Evolutionary conservation across 352 stramenopile species (phyloP).

Genomic region (Globisporangium irregulare): DNA sequence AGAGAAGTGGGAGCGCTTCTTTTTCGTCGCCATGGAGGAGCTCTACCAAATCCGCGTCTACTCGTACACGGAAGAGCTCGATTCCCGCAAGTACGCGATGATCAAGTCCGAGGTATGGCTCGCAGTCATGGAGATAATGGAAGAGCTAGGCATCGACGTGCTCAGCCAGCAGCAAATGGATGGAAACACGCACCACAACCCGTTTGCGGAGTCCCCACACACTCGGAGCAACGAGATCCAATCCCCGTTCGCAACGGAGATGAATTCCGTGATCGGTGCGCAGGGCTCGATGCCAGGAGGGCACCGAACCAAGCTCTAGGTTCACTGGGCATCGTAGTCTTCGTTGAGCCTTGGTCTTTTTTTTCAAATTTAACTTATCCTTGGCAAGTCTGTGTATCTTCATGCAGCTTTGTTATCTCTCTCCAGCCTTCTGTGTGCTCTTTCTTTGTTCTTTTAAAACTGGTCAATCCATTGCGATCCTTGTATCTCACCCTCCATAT

Average conservation of each 20-base stretch:
- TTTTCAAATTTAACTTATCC: slow-evolving; percentile 15
- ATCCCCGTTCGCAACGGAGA: slow-evolving; percentile 51
- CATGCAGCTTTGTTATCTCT: background rate
- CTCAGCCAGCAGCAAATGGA: slow-evolving; percentile 28
- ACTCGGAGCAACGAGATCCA: slow-evolving; percentile 25
- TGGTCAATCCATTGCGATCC: slow-evolving; percentile 20
- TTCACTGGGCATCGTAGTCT: background rate
- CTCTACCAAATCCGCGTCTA: slow-evolving; percentile 83
- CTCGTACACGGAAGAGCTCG: slow-evolving; percentile 85
- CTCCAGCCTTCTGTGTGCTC: background rate
- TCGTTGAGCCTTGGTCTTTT: background rate
- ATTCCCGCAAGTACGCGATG: slow-evolving; percentile 86
- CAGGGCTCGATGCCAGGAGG: slow-evolving; percentile 22
- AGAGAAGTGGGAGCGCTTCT: slow-evolving; percentile 84
- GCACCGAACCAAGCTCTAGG: slow-evolving; percentile 40
- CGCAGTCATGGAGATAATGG: slow-evolving; percentile 87
- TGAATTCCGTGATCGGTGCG: slow-evolving; percentile 50
- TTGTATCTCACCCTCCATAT: slow-evolving; percentile 21
- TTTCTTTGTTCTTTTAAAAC: slow-evolving; percentile 2
- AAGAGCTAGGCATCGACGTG: slow-evolving; percentile 68
- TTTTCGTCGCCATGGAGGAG: slow-evolving; percentile 86
- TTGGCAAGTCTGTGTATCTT: background rate
- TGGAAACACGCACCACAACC: slow-evolving; percentile 22
- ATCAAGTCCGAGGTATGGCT: slow-evolving; percentile 89
- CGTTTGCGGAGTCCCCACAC: slow-evolving; percentile 40